Evolutionary conservation across 2,329 filamentous ascomycete species (phyloP), one percentile per base, ranked within the genome.

Genomic region (Cladophialophora immunda): DNA sequence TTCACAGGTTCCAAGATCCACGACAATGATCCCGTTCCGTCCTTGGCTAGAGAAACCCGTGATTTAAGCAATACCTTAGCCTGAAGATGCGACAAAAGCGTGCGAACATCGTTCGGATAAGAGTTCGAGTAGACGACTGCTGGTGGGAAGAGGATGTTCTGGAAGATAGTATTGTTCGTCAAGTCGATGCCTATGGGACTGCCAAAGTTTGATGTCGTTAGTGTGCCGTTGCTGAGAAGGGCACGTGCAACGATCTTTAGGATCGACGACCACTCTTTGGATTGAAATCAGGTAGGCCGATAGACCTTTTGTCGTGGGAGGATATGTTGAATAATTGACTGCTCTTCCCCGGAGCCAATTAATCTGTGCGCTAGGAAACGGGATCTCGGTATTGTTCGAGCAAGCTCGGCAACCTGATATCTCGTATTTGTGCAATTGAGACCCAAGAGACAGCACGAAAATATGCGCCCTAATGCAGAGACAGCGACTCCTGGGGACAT

Each of bases 61-160:
- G 71, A 86, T 85, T 73, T 86, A 86, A 0, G 83, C 83, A 15
- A 85, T 71, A 19, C 84, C 84, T 30, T 80, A 69, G 2, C 83
- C 82, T 2, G 78, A 77, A 2, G 60, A 54, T 13, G 70, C 53
- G 15, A 74, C 67, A 0, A 81, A 81, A 2, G 80, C 59, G 15
- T 80, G 58, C 84, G 82, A 8, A 86, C 77, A 67, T 86, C 84
- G 71, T 86, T 86, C 38, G 85, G 78, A 68, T 86, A 86, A 30
- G 79, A 82, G 69, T 83, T 81, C 13, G 80, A 68, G 59, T 78
- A 82, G 5, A 82, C 82, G 9, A 85, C 82, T 6, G 75, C 79
- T 1, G 76, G 66, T 0, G 82, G 81, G 73, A 86, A 86, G 5
- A 83, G 72, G 62, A 86, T 86, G 1, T 83, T 86, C 59, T 82